These are phyloP conservation scores for Boletus mariae DNA, from an alignment of 1,284 basidiomycete species.

Conservation along the genomic window DNA sequence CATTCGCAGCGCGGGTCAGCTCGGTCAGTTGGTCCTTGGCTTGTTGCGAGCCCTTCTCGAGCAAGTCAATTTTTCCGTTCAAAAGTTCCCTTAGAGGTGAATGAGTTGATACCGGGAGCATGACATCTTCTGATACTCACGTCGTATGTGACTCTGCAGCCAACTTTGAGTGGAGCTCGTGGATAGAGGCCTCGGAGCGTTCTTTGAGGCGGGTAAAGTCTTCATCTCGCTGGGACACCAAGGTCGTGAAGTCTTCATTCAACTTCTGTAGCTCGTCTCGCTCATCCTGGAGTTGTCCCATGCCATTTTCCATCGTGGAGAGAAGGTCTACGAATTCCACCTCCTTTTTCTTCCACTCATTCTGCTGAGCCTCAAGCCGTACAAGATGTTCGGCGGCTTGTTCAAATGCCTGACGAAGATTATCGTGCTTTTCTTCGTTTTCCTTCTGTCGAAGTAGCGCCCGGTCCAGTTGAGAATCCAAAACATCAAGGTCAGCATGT, in stretches of 20 bases:
- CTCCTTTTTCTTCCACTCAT: slow-evolving; percentile 64
- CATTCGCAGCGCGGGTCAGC: slow-evolving; percentile 69
- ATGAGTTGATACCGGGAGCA: slow-evolving; percentile 5
- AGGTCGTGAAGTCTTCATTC: slow-evolving; percentile 70
- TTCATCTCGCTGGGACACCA: slow-evolving; percentile 76
- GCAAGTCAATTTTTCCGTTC: slow-evolving; percentile 53
- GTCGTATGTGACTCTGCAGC: slow-evolving; percentile 60
- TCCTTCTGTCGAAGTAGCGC: slow-evolving; percentile 75
- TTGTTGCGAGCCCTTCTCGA: slow-evolving; percentile 68
- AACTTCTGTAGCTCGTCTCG: slow-evolving; percentile 61
- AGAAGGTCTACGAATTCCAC: slow-evolving; percentile 53
- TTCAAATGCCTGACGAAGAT: slow-evolving; percentile 71
- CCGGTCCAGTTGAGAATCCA: slow-evolving; percentile 85
- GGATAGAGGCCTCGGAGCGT: slow-evolving; percentile 62
- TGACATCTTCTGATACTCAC: slow-evolving; percentile 42
- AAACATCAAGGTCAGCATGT: slow-evolving; percentile 78
- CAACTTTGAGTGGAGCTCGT: slow-evolving; percentile 76
- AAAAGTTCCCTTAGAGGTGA: slow-evolving; percentile 51
- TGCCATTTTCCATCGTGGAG: slow-evolving; percentile 57
- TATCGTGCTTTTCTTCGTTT: slow-evolving; percentile 72
- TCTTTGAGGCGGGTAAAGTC: slow-evolving; percentile 76
- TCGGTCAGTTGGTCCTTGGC: slow-evolving; percentile 81
- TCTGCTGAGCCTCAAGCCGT: slow-evolving; percentile 73
- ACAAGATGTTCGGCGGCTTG: slow-evolving; percentile 82
- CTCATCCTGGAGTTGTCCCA: slow-evolving; percentile 53